These are phyloP conservation scores for Anthoceros angustus DNA, from an alignment of 225 moss, liverwort and hornwort species.

Conservation along the genomic window DNA sequence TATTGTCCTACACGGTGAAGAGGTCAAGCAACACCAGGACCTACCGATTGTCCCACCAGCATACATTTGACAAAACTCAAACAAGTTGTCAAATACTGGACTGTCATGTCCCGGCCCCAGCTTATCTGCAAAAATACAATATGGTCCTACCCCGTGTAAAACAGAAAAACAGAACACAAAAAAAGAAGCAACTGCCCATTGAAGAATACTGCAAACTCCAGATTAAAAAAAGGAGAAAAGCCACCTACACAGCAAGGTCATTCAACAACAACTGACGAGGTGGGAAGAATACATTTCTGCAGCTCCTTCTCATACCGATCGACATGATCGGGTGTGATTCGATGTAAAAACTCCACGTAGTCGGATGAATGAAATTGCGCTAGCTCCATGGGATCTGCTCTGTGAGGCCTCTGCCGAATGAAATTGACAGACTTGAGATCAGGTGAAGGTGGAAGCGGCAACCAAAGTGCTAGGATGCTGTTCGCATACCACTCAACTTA, in stretches of 20 bases:
- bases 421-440: background rate
- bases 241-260: background rate
- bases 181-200: background rate
- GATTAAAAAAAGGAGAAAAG: background rate
- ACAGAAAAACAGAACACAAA: background rate
- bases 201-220: background rate
- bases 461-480: too few relatives aligned
- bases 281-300: constrained; percentile 42
- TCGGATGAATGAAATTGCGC: constrained; percentile 97
- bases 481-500: constrained; percentile 16
- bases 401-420: constrained; percentile 67
- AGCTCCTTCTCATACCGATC: constrained; percentile 73
- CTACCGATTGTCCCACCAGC: constrained; percentile 95
- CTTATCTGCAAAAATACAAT: constrained; percentile 46
- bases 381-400: constrained; percentile 87
- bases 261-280: background rate
- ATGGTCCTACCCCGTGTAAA: constrained; percentile 10
- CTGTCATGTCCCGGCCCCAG: constrained; percentile 76
- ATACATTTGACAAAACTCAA: constrained; percentile 93
- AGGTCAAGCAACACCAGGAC: background rate
- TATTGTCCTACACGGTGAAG: constrained; percentile 4
- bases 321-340: constrained; percentile 82
- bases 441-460: background rate
- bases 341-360: constrained; percentile 74
- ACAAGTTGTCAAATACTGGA: constrained; percentile 95